Evolutionary conservation across 352 stramenopile species (phyloP).

Genomic region (Halophytophthora polymorphica): DNA sequence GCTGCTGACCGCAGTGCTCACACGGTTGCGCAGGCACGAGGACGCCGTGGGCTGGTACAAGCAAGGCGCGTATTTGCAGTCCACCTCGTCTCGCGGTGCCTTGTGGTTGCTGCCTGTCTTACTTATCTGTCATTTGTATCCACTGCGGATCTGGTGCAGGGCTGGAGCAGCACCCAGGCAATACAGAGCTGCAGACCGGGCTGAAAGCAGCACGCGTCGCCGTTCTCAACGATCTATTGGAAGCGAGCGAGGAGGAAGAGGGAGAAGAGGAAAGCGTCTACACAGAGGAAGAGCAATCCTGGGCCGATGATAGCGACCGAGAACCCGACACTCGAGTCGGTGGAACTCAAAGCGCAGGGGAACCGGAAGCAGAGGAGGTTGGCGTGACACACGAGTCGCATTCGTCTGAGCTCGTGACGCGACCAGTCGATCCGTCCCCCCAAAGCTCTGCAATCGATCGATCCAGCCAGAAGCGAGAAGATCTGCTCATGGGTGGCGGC

Average conservation of each 20-base stretch:
- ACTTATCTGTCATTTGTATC: background rate
- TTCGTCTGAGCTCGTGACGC: background rate
- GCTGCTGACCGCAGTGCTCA: slow-evolving; percentile 35
- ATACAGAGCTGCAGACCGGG: slow-evolving; percentile 32
- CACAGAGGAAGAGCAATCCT: background rate
- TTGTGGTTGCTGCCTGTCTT: too few relatives aligned
- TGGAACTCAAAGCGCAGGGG: background rate
- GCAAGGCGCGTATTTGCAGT: slow-evolving; percentile 24
- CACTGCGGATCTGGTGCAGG: slow-evolving; percentile 18
- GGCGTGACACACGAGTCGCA: background rate
- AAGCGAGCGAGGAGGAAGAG: slow-evolving; percentile 32
- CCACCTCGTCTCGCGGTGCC: background rate
- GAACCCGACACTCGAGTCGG: background rate
- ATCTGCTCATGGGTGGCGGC: slow-evolving; percentile 6
- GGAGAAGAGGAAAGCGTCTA: slow-evolving; percentile 22
- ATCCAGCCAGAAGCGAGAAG: slow-evolving; percentile 5
- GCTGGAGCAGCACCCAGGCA: slow-evolving; percentile 36
- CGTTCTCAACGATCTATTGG: slow-evolving; percentile 45
- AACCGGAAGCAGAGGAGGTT: background rate
- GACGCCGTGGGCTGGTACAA: slow-evolving; percentile 48
- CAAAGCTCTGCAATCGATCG: background rate
- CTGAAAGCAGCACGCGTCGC: slow-evolving; percentile 54
- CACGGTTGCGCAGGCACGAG: slow-evolving; percentile 27
- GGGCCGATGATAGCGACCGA: background rate
- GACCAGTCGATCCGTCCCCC: background rate